phyloP scores from a whole-genome alignment of 2,329 filamentous ascomycete genomes.

The Pseudogymnoascus verrucosus region DNA sequence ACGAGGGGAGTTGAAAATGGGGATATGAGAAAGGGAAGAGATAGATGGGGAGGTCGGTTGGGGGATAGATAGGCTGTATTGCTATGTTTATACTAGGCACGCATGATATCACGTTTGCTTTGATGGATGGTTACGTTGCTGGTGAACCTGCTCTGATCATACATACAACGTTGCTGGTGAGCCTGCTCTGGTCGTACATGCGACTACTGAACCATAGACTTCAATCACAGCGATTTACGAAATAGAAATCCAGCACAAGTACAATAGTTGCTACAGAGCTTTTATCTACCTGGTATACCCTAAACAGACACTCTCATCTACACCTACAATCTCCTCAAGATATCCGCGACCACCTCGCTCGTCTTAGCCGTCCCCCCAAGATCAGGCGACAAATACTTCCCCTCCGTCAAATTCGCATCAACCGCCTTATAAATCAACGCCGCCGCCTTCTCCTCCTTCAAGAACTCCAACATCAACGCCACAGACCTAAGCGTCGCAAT shows the following conservation, averaged over 20 bases:
- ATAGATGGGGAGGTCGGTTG: background rate
- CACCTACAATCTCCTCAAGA: slow-evolving; percentile 68
- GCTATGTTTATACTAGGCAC: background rate
- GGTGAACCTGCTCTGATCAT: background rate
- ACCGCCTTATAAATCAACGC: slow-evolving; percentile 87
- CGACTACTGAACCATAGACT: background rate
- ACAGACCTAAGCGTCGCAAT: slow-evolving; percentile 89
- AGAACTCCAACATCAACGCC: slow-evolving; percentile 92
- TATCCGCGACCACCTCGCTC: slow-evolving; percentile 77
- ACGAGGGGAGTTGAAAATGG: background rate
- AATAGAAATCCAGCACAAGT: background rate
- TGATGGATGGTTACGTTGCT: background rate
- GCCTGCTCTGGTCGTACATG: too few relatives aligned
- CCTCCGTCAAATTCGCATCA: slow-evolving; percentile 81
- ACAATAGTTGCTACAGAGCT: background rate
- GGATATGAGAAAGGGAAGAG: background rate
- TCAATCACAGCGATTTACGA: background rate
- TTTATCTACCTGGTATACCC: slow-evolving; percentile 3
- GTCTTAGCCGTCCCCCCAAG: slow-evolving; percentile 82
- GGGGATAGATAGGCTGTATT: background rate
- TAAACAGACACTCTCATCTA: slow-evolving; percentile 9
- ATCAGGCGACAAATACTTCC: slow-evolving; percentile 75
- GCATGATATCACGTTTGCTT: background rate
- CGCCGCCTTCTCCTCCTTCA: slow-evolving; percentile 78
- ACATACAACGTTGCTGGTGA: too few relatives aligned